Conservation (phyloP, 2,329 filamentous ascomycete species). For the Trichoderma koningii region DNA sequence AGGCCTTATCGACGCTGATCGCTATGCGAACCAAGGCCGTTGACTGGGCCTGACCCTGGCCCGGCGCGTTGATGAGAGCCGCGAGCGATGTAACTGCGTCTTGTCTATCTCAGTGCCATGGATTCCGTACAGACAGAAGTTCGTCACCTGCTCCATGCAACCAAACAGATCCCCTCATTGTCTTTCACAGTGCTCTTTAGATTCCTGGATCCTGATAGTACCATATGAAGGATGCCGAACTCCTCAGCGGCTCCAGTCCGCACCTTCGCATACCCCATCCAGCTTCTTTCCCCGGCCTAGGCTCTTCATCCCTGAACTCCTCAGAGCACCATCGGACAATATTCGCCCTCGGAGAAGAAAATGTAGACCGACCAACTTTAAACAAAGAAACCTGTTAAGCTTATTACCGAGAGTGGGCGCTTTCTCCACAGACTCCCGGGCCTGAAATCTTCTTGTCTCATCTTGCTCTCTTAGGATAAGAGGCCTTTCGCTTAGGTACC, state of each 20-base stretch:
- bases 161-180: background rate
- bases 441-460: no score
- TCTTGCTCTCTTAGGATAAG: no score
- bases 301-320: background rate
- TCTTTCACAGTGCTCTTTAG: background rate
- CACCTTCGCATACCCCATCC: background rate
- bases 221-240: background rate
- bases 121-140: background rate
- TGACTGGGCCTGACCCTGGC: background rate
- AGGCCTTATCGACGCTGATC: slow-evolving; percentile 2
- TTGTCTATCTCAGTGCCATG: no score
- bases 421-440: no score
- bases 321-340: background rate
- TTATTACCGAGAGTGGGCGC: background rate
- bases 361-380: background rate
- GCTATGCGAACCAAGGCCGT: background rate
- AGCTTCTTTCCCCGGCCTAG: slow-evolving; percentile 25
- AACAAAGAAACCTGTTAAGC: slow-evolving; percentile 12
- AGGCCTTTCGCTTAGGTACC: no score
- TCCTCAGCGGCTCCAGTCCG: background rate
- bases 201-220: background rate
- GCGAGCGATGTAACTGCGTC: slow-evolving; percentile 11
- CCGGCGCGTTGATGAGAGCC: background rate
- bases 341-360: background rate
- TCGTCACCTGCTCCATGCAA: background rate